These are phyloP conservation scores for Pestalotiopsis sp. DNA, from an alignment of 2,329 filamentous ascomycete genomes.

Conservation along the genomic window DNA sequence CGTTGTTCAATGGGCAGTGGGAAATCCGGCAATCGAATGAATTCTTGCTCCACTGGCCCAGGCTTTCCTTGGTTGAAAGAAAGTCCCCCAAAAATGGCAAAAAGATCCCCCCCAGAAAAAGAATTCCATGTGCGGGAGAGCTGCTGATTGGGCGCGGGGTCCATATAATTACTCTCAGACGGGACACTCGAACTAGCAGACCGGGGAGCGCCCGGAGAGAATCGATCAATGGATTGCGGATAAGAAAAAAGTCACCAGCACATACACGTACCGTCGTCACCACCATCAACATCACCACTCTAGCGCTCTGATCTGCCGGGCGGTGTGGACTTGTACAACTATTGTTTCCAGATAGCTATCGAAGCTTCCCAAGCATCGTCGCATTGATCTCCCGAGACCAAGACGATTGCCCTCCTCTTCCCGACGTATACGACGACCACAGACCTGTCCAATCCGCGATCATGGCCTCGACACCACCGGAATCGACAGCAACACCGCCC, in stretches of 20 bases:
- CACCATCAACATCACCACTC: not conserved
- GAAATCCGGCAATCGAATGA: not conserved
- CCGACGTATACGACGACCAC: too few species aligned
- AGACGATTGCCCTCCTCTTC: not conserved
- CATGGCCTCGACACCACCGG: not conserved
- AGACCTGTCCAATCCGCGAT: not conserved
- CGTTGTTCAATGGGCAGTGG: not conserved
- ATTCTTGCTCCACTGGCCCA: not conserved
- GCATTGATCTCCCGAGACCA: not conserved
- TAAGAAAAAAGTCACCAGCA: not conserved
- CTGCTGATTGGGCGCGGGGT: not conserved
- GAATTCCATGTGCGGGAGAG: not conserved
- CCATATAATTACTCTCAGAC: not conserved
- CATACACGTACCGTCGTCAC: not conserved
- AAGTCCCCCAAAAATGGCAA: not conserved
- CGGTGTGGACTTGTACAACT: constrained; percentile 5
- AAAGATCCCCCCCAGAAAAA: not conserved
- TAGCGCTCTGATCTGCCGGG: constrained; percentile 8
- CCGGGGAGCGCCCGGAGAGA: not conserved
- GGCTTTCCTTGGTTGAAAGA: not conserved
- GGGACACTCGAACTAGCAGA: not conserved
- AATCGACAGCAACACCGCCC: not conserved
- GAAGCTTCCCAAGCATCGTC: not conserved
- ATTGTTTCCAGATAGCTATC: not conserved
- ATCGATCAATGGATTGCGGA: not conserved